A percentile compares a stretch with the other conserved stretches of the same genome.
phyloP scores from a whole-genome alignment of 2,329 filamentous ascomycete genomes.

The Pseudopyrenochaeta lycopersici region DNA sequence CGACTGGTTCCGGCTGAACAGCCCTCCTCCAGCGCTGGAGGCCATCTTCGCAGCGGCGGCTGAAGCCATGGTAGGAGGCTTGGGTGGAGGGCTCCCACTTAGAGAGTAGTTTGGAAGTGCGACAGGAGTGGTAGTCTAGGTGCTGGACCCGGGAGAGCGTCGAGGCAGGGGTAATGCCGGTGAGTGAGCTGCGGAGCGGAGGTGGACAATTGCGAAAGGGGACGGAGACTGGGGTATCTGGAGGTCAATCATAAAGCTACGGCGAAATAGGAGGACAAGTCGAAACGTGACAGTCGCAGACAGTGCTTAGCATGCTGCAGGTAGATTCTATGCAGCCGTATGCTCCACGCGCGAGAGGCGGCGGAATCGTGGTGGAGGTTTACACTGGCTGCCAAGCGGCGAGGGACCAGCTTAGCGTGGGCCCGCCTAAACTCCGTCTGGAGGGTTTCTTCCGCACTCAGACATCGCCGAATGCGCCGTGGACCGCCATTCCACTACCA shows the following conservation, averaged over 20 bases:
- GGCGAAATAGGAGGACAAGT: constrained; percentile 8
- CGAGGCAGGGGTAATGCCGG: constrained; percentile 37
- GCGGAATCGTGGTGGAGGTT: constrained; percentile 32
- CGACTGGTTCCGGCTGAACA: constrained; percentile 53
- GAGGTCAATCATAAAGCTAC: constrained; percentile 27
- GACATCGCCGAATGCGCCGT: constrained; percentile 1
- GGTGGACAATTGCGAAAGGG: constrained; percentile 31
- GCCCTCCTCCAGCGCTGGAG: constrained; percentile 47
- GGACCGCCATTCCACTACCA: too few species aligned
- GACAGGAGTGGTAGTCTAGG: constrained; percentile 19
- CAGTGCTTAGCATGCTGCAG: constrained; percentile 28
- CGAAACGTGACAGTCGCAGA: constrained; percentile 12
- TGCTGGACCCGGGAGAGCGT: constrained; percentile 10
- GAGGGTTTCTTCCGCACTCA: constrained; percentile 14
- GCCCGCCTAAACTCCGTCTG: constrained; percentile 14
- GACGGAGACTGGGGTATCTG: constrained; percentile 19
- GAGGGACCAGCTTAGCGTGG: constrained; percentile 20
- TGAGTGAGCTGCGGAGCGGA: constrained; percentile 28
- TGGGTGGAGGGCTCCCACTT: constrained; percentile 45
- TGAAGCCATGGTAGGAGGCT: constrained; percentile 30
- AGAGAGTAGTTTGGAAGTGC: constrained; percentile 38
- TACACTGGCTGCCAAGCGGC: constrained; percentile 19
- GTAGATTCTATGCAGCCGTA: constrained; percentile 33
- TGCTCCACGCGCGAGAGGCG: constrained; percentile 32
- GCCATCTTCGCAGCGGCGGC: constrained; percentile 48